Base-by-base conservation (phyloP, 805 yeast species). In the Debaryomyces hansenii region DNA sequence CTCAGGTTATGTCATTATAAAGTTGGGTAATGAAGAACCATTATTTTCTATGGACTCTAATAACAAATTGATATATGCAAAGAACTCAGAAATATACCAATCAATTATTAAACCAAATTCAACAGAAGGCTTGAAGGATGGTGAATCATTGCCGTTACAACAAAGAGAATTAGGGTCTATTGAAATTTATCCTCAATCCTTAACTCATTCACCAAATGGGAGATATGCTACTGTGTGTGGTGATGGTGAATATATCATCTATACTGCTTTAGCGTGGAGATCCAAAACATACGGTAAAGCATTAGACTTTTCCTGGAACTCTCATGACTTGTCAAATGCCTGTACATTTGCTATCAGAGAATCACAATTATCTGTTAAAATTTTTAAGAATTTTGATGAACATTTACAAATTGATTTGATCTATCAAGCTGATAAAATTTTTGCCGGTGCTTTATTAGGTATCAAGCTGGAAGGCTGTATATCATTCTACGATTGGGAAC, bases 261-360 rank as follows among this genome's bases (percentile, higher is more conserved):
- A 92, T 70, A 91, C 98, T 2, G 92, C 99, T 1, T 79, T 94
- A 59, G 98, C 98, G 1, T 94, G 99, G 99, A 83, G 99, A 74
- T 90, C 92, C 60, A 94, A 90, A 72, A 78, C 90, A 41, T 94
- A 87, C 67, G 98, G 98, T 52, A 78, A 81, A 47, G 97, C 96
- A 16, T 70, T 83, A 45, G 97, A 90, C 61, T 90, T 95, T 64
- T 96, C 83, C 37, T 94, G 99, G 99, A 90, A 95, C 50, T 83
- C 86, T 44, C 97, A 92, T 67, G 77, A 73, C 48, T 57, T 59
- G 40, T 83, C 96, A 2, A 88, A 87, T 61, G 66, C 70, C 20
- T 63, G 72, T 37, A 77, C 84, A 52, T 94, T 80, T 69, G 99
- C 97, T 33, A 79, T 90, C 40, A 80, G 91, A 54, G 92, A 87